Conservation (phyloP, 2,329 filamentous ascomycete genomes). For the Penicillium sp. region DNA sequence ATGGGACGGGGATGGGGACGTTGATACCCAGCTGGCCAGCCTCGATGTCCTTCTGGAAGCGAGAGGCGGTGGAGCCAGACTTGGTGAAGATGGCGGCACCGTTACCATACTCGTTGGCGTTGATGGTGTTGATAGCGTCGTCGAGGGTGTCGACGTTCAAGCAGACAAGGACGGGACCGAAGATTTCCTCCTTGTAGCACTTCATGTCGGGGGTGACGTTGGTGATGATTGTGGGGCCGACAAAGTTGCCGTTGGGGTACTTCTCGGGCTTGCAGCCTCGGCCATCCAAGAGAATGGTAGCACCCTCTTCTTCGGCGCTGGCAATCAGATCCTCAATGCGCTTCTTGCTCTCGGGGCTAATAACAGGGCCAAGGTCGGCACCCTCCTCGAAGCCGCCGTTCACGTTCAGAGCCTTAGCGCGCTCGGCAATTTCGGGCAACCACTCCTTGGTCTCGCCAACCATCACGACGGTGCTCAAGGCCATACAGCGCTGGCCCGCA, state of each 20-base stretch:
- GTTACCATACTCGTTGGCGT: slow-evolving; percentile 67
- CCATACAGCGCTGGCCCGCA: slow-evolving; percentile 70
- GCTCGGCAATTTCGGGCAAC: slow-evolving; percentile 62
- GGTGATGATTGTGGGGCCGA: slow-evolving; percentile 65
- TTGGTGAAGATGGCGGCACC: slow-evolving; percentile 66
- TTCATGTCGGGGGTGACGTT: slow-evolving; percentile 65
- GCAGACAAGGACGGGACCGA: slow-evolving; percentile 65
- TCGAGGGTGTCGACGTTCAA: slow-evolving; percentile 60
- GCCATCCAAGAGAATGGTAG: slow-evolving; percentile 63
- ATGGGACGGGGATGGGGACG: slow-evolving; percentile 63
- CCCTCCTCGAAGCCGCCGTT: slow-evolving; percentile 64
- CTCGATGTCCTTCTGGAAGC: slow-evolving; percentile 66
- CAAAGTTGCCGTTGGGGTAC: slow-evolving; percentile 67
- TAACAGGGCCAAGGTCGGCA: slow-evolving; percentile 64
- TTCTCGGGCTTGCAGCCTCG: slow-evolving; percentile 61
- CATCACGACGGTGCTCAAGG: slow-evolving; percentile 63
- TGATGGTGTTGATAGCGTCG: slow-evolving; percentile 64
- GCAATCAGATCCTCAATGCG: slow-evolving; percentile 62
- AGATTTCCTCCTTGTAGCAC: slow-evolving; percentile 67
- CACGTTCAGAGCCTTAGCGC: slow-evolving; percentile 60
- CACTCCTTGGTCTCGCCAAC: slow-evolving; percentile 66
- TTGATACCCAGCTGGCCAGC: slow-evolving; percentile 68
- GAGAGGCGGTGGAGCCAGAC: slow-evolving; percentile 59
- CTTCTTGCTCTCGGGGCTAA: slow-evolving; percentile 63
- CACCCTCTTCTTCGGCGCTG: slow-evolving; percentile 62